Evolutionary conservation across 2,329 filamentous ascomycete species (phyloP).

Genomic region (Aspergillus viridinutans): DNA sequence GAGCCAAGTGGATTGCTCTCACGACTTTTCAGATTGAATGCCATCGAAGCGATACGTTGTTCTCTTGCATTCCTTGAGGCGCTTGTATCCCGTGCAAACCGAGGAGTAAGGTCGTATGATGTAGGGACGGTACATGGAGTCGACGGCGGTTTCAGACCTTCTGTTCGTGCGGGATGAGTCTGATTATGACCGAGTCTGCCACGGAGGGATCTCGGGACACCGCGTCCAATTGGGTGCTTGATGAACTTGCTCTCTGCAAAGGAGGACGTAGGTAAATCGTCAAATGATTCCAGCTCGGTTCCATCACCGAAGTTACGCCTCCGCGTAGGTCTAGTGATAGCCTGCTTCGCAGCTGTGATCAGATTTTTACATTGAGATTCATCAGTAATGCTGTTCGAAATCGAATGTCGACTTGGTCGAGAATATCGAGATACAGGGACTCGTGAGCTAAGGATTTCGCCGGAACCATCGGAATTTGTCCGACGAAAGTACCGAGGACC

Average conservation of each 20-base stretch:
- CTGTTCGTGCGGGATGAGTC: slow-evolving; percentile 25
- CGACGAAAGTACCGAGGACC: slow-evolving; percentile 67
- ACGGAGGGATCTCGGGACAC: slow-evolving; percentile 60
- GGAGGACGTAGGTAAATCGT: slow-evolving; percentile 86
- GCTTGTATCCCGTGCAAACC: slow-evolving; percentile 64
- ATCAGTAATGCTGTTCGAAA: slow-evolving; percentile 43
- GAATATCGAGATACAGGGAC: slow-evolving; percentile 39
- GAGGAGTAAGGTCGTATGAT: slow-evolving; percentile 49
- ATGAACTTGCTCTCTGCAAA: slow-evolving; percentile 76
- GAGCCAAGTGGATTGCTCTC: slow-evolving; percentile 46
- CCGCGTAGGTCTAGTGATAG: slow-evolving; percentile 68
- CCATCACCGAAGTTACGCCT: slow-evolving; percentile 82
- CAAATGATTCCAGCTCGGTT: slow-evolving; percentile 85
- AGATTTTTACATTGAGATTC: slow-evolving; percentile 49
- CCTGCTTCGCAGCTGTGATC: slow-evolving; percentile 59
- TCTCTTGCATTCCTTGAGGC: slow-evolving; percentile 63
- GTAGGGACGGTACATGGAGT: slow-evolving; percentile 56
- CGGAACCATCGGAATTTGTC: slow-evolving; percentile 71
- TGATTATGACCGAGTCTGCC: slow-evolving; percentile 47
- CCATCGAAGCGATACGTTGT: slow-evolving; percentile 50
- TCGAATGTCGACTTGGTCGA: slow-evolving; percentile 44
- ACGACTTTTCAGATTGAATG: slow-evolving; percentile 32
- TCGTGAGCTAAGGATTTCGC: slow-evolving; percentile 44
- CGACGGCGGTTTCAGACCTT: slow-evolving; percentile 48
- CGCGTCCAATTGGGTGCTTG: slow-evolving; percentile 69